A percentile compares a stretch with the other conserved stretches of the same genome.
These are phyloP conservation scores for Pezicula carpinea DNA, from an alignment of 2,329 filamentous ascomycete species.

Conservation along the genomic window DNA sequence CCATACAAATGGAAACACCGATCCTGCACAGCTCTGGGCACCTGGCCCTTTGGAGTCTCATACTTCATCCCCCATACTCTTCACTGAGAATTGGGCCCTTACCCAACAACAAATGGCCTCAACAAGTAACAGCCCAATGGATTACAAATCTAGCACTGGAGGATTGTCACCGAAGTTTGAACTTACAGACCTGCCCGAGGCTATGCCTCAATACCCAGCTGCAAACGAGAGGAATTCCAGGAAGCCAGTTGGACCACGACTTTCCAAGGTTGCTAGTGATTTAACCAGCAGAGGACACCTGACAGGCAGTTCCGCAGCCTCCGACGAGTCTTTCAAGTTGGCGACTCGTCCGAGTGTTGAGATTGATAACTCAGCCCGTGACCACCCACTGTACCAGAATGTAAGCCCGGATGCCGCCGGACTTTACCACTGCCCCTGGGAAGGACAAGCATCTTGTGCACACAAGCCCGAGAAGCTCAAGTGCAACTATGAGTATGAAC, in stretches of 20 bases:
- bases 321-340: slow-evolving; percentile 25
- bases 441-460: slow-evolving; percentile 66
- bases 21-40: slow-evolving; percentile 23
- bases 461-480: slow-evolving; percentile 95
- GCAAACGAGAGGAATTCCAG: slow-evolving; percentile 21
- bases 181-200: slow-evolving; percentile 5
- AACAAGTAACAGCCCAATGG: slow-evolving; percentile 21
- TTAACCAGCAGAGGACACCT: slow-evolving; percentile 14
- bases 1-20: slow-evolving; percentile 13
- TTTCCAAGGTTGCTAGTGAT: slow-evolving; percentile 26
- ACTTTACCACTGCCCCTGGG: slow-evolving; percentile 90
- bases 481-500: slow-evolving; percentile 94
- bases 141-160: slow-evolving; percentile 16
- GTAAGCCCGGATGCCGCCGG: slow-evolving; percentile 63
- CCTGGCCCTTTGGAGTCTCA: slow-evolving; percentile 21
- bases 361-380: slow-evolving; percentile 41
- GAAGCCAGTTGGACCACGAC: slow-evolving; percentile 25
- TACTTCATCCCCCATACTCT: slow-evolving; percentile 21
- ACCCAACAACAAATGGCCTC: slow-evolving; percentile 17
- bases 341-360: slow-evolving; percentile 26
- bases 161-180: neutral
- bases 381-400: slow-evolving; percentile 69
- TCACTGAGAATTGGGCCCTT: slow-evolving; percentile 22
- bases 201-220: slow-evolving; percentile 23
- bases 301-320: slow-evolving; percentile 18